phyloP scores from a whole-genome alignment of 2,329 filamentous ascomycete species.

The Cercospora sojina region DNA sequence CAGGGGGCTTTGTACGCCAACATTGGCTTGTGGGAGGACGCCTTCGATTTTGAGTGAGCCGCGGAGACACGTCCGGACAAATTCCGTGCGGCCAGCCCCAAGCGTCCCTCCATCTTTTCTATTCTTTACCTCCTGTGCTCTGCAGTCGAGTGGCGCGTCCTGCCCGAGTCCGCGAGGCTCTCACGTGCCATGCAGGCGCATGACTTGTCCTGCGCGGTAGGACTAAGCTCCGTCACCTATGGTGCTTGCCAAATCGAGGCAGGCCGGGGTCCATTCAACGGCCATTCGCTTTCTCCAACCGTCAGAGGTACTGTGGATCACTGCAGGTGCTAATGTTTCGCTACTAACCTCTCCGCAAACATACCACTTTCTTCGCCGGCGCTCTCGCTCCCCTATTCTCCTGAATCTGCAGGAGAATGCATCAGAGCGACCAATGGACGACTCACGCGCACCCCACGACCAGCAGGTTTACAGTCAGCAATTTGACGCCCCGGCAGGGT shows the following conservation, averaged over 20 bases:
- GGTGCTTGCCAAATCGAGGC: neutral
- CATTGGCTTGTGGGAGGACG: neutral
- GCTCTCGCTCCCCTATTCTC: neutral
- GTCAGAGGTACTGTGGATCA: conserved; percentile 10
- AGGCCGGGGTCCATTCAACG: conserved; percentile 2
- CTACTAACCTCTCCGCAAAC: neutral
- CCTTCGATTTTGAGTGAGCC: neutral
- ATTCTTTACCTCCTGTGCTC: neutral
- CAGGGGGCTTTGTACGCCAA: neutral
- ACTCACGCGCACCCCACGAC: neutral
- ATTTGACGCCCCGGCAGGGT: neutral
- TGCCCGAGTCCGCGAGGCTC: neutral
- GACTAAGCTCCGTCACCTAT: neutral
- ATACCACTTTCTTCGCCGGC: neutral
- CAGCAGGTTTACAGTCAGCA: neutral
- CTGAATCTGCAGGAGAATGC: neutral
- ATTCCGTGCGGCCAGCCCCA: neutral
- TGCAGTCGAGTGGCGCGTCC: neutral
- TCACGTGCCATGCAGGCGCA: neutral
- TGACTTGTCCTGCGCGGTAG: neutral
- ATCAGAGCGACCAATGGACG: neutral
- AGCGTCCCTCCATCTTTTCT: neutral
- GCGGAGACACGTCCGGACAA: neutral
- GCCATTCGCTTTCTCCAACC: neutral
- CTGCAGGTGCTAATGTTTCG: neutral